Conservation (phyloP, 208 protist genomes). For the Leishmania braziliensis region DNA sequence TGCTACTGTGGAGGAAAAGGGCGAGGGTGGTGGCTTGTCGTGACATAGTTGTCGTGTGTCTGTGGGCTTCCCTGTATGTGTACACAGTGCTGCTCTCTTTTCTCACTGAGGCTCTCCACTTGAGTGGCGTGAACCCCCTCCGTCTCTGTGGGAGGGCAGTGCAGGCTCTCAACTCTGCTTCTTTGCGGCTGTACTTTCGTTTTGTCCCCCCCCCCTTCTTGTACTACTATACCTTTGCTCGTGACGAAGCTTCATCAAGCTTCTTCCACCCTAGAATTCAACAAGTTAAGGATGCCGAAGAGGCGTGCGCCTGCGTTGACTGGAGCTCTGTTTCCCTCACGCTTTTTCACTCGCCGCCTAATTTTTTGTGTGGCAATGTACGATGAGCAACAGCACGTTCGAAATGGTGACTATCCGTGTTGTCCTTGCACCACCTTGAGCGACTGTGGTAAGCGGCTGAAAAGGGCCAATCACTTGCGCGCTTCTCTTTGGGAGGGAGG, state of each 20-base stretch:
- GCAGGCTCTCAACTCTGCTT: background rate
- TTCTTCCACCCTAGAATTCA: background rate
- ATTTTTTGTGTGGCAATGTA: background rate
- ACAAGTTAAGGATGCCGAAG: background rate
- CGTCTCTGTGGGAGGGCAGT: background rate
- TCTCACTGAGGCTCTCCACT: background rate
- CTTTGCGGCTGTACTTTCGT: background rate
- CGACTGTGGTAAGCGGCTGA: background rate
- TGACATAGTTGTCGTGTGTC: background rate
- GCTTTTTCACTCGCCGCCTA: background rate
- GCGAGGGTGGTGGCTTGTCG: background rate
- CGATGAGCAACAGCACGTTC: background rate
- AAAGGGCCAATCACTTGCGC: background rate
- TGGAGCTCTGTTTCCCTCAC: background rate
- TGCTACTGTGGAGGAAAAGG: background rate
- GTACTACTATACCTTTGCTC: conserved; percentile 2
- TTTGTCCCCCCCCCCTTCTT: background rate
- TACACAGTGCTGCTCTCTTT: background rate
- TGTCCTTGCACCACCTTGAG: background rate
- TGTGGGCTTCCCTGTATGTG: background rate
- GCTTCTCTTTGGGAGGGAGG: background rate
- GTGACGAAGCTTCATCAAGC: background rate
- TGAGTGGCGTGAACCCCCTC: background rate
- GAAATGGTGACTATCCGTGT: background rate
- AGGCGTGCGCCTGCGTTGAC: background rate